These are phyloP conservation scores for Gastrolobium villosum DNA, from an alignment of 306 rosid species.

Conservation along the genomic window DNA sequence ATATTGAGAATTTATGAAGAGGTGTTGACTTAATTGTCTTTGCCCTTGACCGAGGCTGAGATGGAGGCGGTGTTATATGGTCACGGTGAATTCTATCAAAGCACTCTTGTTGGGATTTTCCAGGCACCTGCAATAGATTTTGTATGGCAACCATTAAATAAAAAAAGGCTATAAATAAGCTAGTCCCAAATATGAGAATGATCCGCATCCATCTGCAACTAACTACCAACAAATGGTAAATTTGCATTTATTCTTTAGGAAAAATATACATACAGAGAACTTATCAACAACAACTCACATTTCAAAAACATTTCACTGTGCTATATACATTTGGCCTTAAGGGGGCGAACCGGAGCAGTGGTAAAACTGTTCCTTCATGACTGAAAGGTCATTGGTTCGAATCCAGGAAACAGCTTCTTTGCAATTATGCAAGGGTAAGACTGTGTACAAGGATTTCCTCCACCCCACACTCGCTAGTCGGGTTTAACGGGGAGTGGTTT, in stretches of 20 bases:
- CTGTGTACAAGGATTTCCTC: no score
- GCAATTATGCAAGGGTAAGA: no score
- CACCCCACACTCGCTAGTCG: no score
- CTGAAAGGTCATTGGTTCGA: no score
- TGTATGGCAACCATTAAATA: conserved; percentile 26
- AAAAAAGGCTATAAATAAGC: conserved; percentile 5
- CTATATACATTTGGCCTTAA: no score
- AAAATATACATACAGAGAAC: no score
- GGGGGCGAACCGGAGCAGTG: no score
- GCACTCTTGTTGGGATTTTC: conserved; percentile 93
- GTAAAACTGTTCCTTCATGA: no score
- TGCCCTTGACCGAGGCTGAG: conserved; percentile 70
- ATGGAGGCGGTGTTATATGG: conserved; percentile 71
- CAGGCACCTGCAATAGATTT: conserved; percentile 76
- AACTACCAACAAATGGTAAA: conserved; percentile 23
- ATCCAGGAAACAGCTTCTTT: no score
- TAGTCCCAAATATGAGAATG: not conserved
- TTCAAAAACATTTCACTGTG: no score
- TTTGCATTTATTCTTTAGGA: not conserved
- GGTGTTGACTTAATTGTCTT: conserved; percentile 60
- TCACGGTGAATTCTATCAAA: conserved; percentile 78
- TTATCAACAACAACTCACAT: no score
- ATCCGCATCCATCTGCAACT: conserved; percentile 21
- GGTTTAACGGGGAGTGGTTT: no score
- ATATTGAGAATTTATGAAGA: conserved; percentile 57